Conservation (phyloP, 1,139 yeast genomes). For the Geotrichum bryndzae region DNA sequence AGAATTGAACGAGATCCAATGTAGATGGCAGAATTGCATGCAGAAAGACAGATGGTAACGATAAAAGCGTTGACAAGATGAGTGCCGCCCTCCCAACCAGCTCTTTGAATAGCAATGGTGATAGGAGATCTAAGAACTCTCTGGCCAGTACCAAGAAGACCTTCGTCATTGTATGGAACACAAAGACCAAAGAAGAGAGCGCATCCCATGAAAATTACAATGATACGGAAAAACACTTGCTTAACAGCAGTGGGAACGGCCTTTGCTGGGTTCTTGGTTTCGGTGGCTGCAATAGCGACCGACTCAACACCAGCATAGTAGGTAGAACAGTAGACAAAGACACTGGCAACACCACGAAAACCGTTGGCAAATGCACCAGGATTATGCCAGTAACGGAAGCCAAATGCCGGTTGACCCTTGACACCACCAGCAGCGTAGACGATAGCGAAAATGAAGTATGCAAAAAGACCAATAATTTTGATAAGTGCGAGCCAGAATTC, state of each 20-base stretch:
- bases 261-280: constrained; percentile 72
- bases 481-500: constrained; percentile 59
- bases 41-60: constrained; percentile 60
- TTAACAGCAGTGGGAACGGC: constrained; percentile 81
- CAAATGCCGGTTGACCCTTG: constrained; percentile 31
- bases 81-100: constrained; percentile 65
- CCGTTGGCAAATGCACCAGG: constrained; percentile 75
- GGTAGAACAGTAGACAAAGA: constrained; percentile 62
- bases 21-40: constrained; percentile 70
- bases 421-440: constrained; percentile 63
- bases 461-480: constrained; percentile 50
- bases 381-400: constrained; percentile 71
- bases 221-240: constrained; percentile 73
- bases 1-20: constrained; percentile 55
- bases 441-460: constrained; percentile 54
- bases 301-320: constrained; percentile 78
- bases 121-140: constrained; percentile 63
- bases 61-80: constrained; percentile 72
- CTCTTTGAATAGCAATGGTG: constrained; percentile 63
- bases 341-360: constrained; percentile 61
- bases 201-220: constrained; percentile 72
- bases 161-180: constrained; percentile 70
- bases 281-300: constrained; percentile 87
- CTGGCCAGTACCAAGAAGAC: constrained; percentile 34
- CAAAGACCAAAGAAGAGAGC: constrained; percentile 76